Evolutionary conservation across 768 basidiomycete species (phyloP), one percentile per base, ranked within the genome.

Genomic region (Boletus barrowsii): DNA sequence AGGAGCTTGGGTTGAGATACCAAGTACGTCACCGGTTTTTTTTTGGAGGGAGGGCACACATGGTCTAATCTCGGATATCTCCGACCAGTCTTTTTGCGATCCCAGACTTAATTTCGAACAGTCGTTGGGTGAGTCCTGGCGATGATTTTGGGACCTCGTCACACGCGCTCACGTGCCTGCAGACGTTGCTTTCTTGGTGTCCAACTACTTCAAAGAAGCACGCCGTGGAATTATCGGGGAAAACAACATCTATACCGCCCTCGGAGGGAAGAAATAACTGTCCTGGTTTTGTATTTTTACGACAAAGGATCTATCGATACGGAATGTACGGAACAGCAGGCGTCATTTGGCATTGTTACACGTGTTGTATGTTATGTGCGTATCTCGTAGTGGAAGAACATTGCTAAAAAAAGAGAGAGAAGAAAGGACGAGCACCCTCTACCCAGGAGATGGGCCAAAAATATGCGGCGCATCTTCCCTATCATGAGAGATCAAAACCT

Each of bases 101-200:
- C 96, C 94, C 3, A 75, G 95, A 42, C 73, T 98, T 58, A 96
- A 97, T 69, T 93, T 93, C 61, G 94, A 96, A 71, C 94, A 96
- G 69, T 88, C 87, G 42, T 78, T 98, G n/a, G 92, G 92, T 93
- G 61, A 56, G 83, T 75, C n/a, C 10, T 10, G 13, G 18, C 42
- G 29, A 15, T 36, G 20, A 5, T 0, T 14, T 26, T 3, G 0
- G 17, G 13, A 41, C 18, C 20, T 40, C 11, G 18, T 51, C 13
- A 59, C 32, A 20, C 30, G 26, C 30, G 15, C 20, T 33, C 22
- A 35, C 22, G 0, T 30, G 9, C 10, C 14, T n/a, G 17, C 37
- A 86, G 90, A 93, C 63, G 83, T 94, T 22, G 93, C 93, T 0
- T 94, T 95, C 76, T 72, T 95, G 47, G 79, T 94, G 56, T 88